Evolutionary conservation across 2,329 filamentous ascomycete genomes (phyloP).

Genomic region (Stemphylium vesicarium): DNA sequence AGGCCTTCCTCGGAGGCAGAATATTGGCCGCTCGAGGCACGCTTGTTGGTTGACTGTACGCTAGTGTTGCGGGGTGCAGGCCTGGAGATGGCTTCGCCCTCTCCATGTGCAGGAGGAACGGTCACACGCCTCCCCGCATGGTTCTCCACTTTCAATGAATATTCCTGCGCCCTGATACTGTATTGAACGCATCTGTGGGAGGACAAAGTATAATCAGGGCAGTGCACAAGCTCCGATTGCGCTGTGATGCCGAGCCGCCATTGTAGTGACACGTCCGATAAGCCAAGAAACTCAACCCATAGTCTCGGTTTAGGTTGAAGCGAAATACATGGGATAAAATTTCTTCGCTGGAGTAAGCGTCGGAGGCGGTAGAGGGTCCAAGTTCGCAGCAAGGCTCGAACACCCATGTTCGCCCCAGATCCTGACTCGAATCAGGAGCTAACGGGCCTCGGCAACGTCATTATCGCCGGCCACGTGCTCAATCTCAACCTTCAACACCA

Average conservation of each 20-base stretch:
- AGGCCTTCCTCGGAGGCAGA: neutral
- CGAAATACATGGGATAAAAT: neutral
- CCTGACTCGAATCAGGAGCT: conserved; percentile 1
- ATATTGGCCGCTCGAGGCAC: neutral
- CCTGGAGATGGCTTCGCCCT: neutral
- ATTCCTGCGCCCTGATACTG: neutral
- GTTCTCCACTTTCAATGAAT: neutral
- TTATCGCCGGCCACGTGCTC: conserved; percentile 6
- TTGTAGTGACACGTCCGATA: neutral
- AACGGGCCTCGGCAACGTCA: conserved; percentile 13
- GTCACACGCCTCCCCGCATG: neutral
- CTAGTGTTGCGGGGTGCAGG: conserved; percentile 1
- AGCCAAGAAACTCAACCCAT: neutral
- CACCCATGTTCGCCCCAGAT: neutral
- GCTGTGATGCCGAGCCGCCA: neutral
- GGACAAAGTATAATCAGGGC: neutral
- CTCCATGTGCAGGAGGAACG: neutral
- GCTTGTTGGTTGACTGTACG: neutral
- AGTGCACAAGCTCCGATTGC: neutral
- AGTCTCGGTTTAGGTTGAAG: neutral
- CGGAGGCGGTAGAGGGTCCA: neutral
- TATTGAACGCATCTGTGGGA: neutral
- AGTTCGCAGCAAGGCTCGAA: neutral
- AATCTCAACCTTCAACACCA: conserved; percentile 9
- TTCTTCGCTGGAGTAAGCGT: neutral